Percentiles rank a stretch among this genome's conserved stretches.
Evolutionary conservation across 192 early-diverging fungal species (phyloP).

Genomic region (Obelidium mucronatum): DNA sequence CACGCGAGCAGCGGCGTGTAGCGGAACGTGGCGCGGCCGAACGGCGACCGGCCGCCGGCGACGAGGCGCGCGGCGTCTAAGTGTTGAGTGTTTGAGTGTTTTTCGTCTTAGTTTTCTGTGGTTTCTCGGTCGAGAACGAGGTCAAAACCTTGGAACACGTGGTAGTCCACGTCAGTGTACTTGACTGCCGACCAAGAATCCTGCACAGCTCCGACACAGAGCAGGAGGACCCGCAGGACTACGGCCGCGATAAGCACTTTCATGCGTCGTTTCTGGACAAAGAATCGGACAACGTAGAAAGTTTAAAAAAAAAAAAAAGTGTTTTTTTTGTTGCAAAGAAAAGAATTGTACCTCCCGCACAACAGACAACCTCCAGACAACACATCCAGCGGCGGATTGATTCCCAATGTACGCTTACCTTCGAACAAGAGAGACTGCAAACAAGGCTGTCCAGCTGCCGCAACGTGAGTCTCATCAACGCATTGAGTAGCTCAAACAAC

Average conservation of each 20-base stretch:
- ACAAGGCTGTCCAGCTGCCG: too few relatives aligned
- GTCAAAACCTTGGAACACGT: conserved; percentile 77
- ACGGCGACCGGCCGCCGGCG: conserved; percentile 77
- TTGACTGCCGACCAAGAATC: conserved; percentile 90
- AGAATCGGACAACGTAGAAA: too few relatives aligned
- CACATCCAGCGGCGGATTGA: not conserved
- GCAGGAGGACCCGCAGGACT: not conserved
- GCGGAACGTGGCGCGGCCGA: conserved; percentile 91
- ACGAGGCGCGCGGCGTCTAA: conserved; percentile 86
- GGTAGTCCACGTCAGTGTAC: conserved; percentile 98
- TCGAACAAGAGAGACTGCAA: too few relatives aligned
- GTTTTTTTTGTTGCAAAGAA: not conserved
- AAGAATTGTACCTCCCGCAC: not conserved
- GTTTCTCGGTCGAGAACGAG: not conserved
- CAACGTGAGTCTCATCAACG: too few relatives aligned
- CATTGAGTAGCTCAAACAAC: too few relatives aligned
- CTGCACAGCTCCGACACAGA: conserved; percentile 57
- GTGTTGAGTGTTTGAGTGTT: conserved; percentile 40
- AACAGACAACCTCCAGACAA: not conserved
- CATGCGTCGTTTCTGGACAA: not conserved
- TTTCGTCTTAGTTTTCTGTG: not conserved
- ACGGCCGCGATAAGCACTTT: not conserved
- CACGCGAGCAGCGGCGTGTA: conserved; percentile 97
- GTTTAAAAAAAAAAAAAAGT: too few relatives aligned
- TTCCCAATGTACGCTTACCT: too few relatives aligned